These are phyloP conservation scores for Wallacemonas collosoma DNA, from an alignment of 208 protist species.

Conservation along the genomic window DNA sequence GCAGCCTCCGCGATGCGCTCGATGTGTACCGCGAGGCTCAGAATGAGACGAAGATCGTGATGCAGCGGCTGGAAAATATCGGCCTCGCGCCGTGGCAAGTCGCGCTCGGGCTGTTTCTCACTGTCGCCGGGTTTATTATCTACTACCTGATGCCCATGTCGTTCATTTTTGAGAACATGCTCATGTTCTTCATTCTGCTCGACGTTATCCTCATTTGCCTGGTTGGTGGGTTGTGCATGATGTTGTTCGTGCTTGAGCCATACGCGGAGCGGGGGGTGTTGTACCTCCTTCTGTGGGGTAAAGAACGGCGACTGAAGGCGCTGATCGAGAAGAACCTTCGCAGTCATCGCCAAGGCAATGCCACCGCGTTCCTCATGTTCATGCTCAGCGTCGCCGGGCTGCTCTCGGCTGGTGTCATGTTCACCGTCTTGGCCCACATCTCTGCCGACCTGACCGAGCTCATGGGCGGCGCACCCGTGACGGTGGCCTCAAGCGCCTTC, in stretches of 20 bases:
- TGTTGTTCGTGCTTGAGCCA: conserved; percentile 79
- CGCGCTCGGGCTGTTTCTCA: conserved; percentile 65
- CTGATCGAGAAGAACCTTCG: conserved; percentile 93
- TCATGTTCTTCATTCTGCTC: conserved; percentile 92
- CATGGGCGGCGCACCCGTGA: conserved; percentile 57
- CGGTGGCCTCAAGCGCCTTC: conserved; percentile 40
- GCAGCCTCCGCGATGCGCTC: conserved; percentile 91
- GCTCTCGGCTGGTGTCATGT: conserved; percentile 87
- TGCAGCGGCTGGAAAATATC: conserved; percentile 88
- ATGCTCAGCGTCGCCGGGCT: conserved; percentile 89
- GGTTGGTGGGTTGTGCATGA: conserved; percentile 91
- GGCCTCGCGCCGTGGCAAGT: conserved; percentile 84
- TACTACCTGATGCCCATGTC: conserved; percentile 95
- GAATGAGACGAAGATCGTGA: conserved; percentile 88
- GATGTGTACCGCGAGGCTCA: conserved; percentile 93
- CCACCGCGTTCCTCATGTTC: conserved; percentile 96
- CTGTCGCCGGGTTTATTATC: conserved; percentile 91
- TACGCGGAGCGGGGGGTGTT: conserved; percentile 67
- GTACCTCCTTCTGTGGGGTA: conserved; percentile 87
- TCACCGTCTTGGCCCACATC: conserved; percentile 48
- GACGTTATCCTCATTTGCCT: conserved; percentile 91
- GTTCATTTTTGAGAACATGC: conserved; percentile 90
- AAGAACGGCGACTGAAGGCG: conserved; percentile 57
- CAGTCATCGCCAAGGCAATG: conserved; percentile 85
- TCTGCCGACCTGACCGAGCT: conserved; percentile 49